Base-by-base conservation (phyloP, 2,329 filamentous ascomycete genomes). In the Neonectria punicea region DNA sequence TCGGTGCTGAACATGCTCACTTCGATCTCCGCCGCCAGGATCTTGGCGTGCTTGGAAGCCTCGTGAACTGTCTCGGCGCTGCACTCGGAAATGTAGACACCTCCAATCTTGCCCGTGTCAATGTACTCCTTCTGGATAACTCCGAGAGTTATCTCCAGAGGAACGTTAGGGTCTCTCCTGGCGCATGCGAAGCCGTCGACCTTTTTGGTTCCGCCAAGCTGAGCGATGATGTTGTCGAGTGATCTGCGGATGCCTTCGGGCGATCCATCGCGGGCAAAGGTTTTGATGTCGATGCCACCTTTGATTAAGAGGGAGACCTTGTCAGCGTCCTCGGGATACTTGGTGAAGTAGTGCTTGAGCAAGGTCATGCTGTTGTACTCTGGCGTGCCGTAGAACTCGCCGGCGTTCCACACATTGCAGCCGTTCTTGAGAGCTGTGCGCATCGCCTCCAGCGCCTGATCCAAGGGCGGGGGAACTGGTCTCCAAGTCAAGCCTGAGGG, bases 251-350 rank as follows among this genome's bases (percentile, higher is more conserved):
- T 80, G 47, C 81, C 82, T 46, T 85, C 83, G 7, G 85, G 83
- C 4, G 83, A 86, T 20, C 86, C 84, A 70, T 90, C 84, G 0
- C 84, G 81, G 1, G 57, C 59, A 41, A 81, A 70, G 9, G 69
- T 76, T 6, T 74, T 68, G 2, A 77, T 63, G 47, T 83, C 74
- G 34, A 81, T 41, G 8, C 83, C 86, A 30, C 89, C 89, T 78
- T 92, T 92, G 74, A 92, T 84, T 70, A 83, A 84, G 51, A 92
- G 77, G 11, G 90, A 82, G 10, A 92, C 82, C 73, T 88, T 87
- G 54, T 84, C 80, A 8, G 89, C 88, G 67, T 91, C 87, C 66
- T 89, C 86, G 1, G 90, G 89, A 73, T 91, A 86, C 65, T 85
- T 83, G 34, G 82, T 82, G 73, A 92, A 90, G 78, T 92, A 92